Conservation (phyloP, 2,329 filamentous ascomycete genomes). For the Trichoderma oligosporum region DNA sequence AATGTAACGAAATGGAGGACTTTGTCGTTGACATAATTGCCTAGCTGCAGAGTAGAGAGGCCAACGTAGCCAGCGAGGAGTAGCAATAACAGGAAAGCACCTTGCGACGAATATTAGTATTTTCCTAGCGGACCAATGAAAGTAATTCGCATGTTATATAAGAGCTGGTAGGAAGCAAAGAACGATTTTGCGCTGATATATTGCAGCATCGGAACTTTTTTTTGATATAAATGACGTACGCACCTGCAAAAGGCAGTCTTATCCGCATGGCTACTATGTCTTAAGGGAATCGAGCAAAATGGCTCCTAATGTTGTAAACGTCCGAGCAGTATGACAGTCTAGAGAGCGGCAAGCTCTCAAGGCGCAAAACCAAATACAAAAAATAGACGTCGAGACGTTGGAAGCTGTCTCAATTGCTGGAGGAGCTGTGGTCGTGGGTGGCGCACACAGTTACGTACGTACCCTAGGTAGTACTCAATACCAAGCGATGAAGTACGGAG, state of each 20-base stretch:
- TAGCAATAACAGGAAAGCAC: constrained; percentile 65
- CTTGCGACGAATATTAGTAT: constrained; percentile 39
- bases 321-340: not conserved
- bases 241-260: constrained; percentile 84
- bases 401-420: constrained; percentile 6
- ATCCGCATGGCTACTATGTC: constrained; percentile 69
- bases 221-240: constrained; percentile 29
- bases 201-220: not conserved
- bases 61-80: constrained; percentile 75
- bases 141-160: not conserved
- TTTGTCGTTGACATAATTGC: constrained; percentile 75
- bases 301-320: not conserved
- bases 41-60: constrained; percentile 61
- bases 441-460: constrained; percentile 15
- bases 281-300: not conserved
- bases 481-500: not conserved
- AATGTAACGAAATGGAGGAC: constrained; percentile 82
- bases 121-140: not conserved
- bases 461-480: not conserved
- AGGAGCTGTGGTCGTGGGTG: constrained; percentile 13
- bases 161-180: not conserved
- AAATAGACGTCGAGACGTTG: constrained; percentile 5
- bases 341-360: constrained; percentile 12
- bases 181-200: not conserved
- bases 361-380: not conserved